Evolutionary conservation across 805 yeast species (phyloP), one percentile per base, ranked within the genome.

Genomic region (Starmerella ratchasimensis): DNA sequence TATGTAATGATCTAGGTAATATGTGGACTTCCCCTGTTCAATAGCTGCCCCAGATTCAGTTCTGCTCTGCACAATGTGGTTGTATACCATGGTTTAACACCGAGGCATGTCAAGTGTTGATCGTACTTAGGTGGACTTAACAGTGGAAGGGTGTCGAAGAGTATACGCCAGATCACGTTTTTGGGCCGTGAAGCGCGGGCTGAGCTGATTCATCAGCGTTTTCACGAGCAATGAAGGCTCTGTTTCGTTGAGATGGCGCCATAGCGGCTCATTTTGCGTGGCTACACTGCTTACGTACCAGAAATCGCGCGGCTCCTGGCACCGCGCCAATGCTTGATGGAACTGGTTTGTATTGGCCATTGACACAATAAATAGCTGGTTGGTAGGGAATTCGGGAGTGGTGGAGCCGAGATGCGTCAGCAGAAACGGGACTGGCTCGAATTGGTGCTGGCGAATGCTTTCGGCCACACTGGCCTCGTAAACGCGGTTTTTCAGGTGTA

Each of bases 321-420:
- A 38, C 17, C 7, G 9, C 14, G 17, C 18, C 27, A 20, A 18
- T 3, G 48, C 48, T 11, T 26, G 34, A n/a, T 30, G 14, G 34
- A 39, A 45, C 26, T 37, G 35, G 10, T 32, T 28, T 2, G 42
- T 15, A 16, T 43, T 43, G 27, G 36, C 25, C n/a, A 45, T 31
- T 3, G 38, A 16, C 5, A 45, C 27, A 10, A 21, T 23, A 22
- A 26, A 30, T 2, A 44, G 30, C n/a, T 21, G 11, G 10, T 5
- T 15, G 41, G 42, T 42, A 16, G 16, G 5, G 3, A 17, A 3
- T 2, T 21, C 39, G 13, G 21, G 23, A 3, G 30, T 13, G 2
- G 30, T 18, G 4, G 20, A 19, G 9, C 28, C 14, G 10, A 45
- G 10, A 14, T 34, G 42, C 2, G 31, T 34, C 8, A 45, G 37